Base-by-base conservation (phyloP, 1,284 basidiomycete genomes). In the Apiotrichum siamense region DNA sequence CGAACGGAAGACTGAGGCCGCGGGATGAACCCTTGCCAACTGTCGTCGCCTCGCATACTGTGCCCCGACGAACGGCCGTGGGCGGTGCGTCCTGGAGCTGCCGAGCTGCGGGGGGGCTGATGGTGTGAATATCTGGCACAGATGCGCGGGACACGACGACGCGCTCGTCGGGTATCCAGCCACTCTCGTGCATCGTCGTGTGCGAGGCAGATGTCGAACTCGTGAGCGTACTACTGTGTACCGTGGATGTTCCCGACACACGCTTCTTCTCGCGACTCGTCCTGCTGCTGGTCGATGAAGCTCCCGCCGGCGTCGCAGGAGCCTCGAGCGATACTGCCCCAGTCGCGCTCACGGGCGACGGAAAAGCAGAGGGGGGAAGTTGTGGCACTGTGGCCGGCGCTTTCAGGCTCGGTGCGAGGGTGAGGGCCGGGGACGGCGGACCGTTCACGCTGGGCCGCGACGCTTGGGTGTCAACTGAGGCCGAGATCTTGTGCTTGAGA, bases 151-250 rank as follows among this genome's bases (percentile, higher is more conserved):
- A 24, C 2, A 47, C 52, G 7, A 54, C 47, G 6, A 49, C 38
- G 2, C 52, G 47, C 26, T 49, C 52, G 27, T 54, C 52, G 3
- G 52, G 47, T 24, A n/a, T 40, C 52, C 52, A 54, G 17, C 13
- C 21, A 13, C 11, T 23, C 40, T 52, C 45, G 11, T 41, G 24
- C 18, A n/a, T n/a, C n/a, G 38, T 20, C 23, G 46, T 40, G 15
- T 23, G 20, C n/a, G 38, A 36, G 21, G 42, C 35, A 12, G 21
- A 24, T 15, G 39, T 48, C 32, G 26, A 49, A 41, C 25, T 27
- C 20, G 31, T 33, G 17, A 25, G 17, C 15, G 21, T 9, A 12
- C 39, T 29, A 9, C 24, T n/a, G 4, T 32, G 41, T 20, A 26
- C 17, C 11, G 36, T 21, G 0, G 48, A 35, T 5, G 48, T 20